Evolutionary conservation across 371 early-diverging fungal genomes (phyloP).

Genomic region (Circinella minor): DNA sequence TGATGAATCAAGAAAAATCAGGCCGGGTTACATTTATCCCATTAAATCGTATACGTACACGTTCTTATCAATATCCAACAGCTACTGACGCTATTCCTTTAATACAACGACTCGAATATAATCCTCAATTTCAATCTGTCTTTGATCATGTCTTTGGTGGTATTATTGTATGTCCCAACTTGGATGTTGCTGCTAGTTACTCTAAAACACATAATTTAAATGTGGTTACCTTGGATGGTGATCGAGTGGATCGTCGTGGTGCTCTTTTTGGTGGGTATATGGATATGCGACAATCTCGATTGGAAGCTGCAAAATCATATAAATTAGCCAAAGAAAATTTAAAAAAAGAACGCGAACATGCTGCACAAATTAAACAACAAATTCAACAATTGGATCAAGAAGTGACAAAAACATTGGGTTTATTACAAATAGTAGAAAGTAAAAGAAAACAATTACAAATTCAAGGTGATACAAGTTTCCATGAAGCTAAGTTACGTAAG

Average conservation of each 20-base stretch:
- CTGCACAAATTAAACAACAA: slow-evolving; percentile 50
- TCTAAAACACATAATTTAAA: slow-evolving; percentile 79
- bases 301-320: slow-evolving; percentile 69
- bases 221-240: slow-evolving; percentile 93
- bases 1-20: slow-evolving; percentile 71
- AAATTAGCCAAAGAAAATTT: slow-evolving; percentile 44
- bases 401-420: slow-evolving; percentile 61
- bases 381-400: slow-evolving; percentile 70
- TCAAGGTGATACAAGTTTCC: slow-evolving; percentile 52
- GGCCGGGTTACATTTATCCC: slow-evolving; percentile 98
- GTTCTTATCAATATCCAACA: slow-evolving; percentile 65
- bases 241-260: slow-evolving; percentile 93
- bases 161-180: slow-evolving; percentile 85
- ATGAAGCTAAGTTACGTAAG: slow-evolving; percentile 57
- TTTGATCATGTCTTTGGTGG: slow-evolving; percentile 91
- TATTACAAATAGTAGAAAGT: slow-evolving; percentile 54
- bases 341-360: slow-evolving; percentile 53
- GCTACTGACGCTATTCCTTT: slow-evolving; percentile 86
- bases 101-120: slow-evolving; percentile 74
- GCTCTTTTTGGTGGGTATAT: slow-evolving; percentile 93
- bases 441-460: slow-evolving; percentile 54
- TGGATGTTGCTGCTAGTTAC: slow-evolving; percentile 83
- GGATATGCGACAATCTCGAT: slow-evolving; percentile 77
- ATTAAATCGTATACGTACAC: slow-evolving; percentile 80
- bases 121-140: slow-evolving; percentile 68